Evolutionary conservation across 495 filamentous ascomycete genomes (phyloP).

Genomic region (Amphirosellinia nigrospora): DNA sequence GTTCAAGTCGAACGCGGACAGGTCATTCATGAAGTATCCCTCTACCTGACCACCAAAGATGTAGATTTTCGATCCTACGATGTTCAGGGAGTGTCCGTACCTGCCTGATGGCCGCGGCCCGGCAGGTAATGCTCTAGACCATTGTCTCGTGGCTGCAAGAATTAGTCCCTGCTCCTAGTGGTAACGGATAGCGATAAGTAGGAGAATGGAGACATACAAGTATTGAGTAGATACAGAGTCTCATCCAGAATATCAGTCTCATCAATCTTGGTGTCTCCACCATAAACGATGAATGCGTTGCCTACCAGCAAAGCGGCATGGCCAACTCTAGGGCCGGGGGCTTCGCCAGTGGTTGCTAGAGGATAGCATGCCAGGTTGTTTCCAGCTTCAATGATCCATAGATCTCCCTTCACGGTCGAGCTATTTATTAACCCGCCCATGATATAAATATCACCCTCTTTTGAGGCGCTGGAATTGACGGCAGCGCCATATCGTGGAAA

Average conservation of each 20-base stretch:
- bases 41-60: conserved; percentile 98
- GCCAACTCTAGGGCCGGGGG: conserved; percentile 93
- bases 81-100: conserved; percentile 96
- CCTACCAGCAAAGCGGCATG: conserved; percentile 94
- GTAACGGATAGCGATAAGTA: not conserved
- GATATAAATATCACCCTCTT: conserved; percentile 96
- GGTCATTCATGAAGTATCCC: conserved; percentile 95
- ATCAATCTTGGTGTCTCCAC: conserved; percentile 96
- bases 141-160: conserved; percentile 86
- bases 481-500: conserved; percentile 98
- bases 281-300: conserved; percentile 99
- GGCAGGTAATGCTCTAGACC: conserved; percentile 89
- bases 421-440: conserved; percentile 97
- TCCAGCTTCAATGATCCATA: conserved; percentile 97
- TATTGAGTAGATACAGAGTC: conserved; percentile 95
- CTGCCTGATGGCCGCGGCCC: conserved; percentile 84
- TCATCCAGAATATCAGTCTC: conserved; percentile 91
- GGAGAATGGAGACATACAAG: conserved; percentile 66
- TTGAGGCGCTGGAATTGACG: conserved; percentile 88
- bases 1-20: conserved; percentile 97
- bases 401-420: conserved; percentile 91
- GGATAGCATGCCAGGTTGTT: conserved; percentile 90
- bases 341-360: conserved; percentile 87
- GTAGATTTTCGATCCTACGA: conserved; percentile 93
- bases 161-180: conserved; percentile 30